Evolutionary conservation across 1,284 basidiomycete species (phyloP), one percentile per base, ranked within the genome.

Genomic region (Xerocomus amazonicus): DNA sequence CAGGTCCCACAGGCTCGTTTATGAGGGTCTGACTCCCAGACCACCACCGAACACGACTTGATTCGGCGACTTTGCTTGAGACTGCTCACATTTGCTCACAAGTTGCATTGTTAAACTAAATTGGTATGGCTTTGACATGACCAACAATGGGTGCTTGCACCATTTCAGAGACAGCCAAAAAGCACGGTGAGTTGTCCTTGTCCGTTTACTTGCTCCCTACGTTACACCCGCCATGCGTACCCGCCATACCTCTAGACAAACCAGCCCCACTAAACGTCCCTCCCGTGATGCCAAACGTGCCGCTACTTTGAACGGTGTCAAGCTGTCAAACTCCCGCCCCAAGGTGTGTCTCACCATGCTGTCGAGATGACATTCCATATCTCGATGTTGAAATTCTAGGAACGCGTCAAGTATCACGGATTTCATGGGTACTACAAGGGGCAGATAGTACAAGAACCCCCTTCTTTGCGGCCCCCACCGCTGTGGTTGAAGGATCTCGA

Each of bases 401-500:
- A 48, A 41, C 48, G 39, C 47, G 47, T 43, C 40, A 16, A 40
- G 27, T 39, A 45, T 36, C 61, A 52, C 37, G 45, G 46, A 16
- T 48, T 47, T 31, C n/a, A 51, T 39, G 49, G 39, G n/a, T 51
- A 50, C 29, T 39, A 43, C 50, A 34, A 47, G 12, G 50, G 47
- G 2, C 39, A 47, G 17, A 32, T 13, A 34, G 52, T 56, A 13
- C 43, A 31, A 29, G 53, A 59, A 35, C 55, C 61, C 4, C 17
- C 16, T 17, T 31, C 47, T 47, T 50, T 50, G 31, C 70, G 73
- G 6, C 68, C 71, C 17, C 66, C 64, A 6, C 55, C 63, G 0
- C 59, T 74, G 10, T 53, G 47, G 10, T 51, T 76, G 9, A 52
- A 54, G 14, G 71, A 77, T 46, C 56, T 78, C 19, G 71, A 76